phyloP scores from a whole-genome alignment of 345 rosid species.

The Eucalyptus erythrocorys region DNA sequence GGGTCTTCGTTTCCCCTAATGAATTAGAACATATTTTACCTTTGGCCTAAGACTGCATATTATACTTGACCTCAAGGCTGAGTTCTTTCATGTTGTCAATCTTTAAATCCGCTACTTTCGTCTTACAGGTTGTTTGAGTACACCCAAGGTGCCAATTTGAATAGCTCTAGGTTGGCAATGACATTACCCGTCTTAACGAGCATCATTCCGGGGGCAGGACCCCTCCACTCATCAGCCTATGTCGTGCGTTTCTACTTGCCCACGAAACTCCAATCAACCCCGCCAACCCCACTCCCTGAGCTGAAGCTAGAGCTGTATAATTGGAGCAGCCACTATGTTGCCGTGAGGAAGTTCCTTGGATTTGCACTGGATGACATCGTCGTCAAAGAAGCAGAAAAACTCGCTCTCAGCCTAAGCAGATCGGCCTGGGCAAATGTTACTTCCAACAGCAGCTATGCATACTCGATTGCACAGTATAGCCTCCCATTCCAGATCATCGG shows the following conservation, averaged over 20 bases:
- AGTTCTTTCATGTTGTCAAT: background rate
- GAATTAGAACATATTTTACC: background rate
- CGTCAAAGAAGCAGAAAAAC: conserved; percentile 33
- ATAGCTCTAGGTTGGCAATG: conserved; percentile 45
- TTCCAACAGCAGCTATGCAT: conserved; percentile 20
- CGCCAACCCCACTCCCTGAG: conserved; percentile 49
- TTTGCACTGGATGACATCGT: conserved; percentile 34
- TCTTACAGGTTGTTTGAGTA: conserved; percentile 47
- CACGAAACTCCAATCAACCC: conserved; percentile 33
- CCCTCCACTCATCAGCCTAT: conserved; percentile 44
- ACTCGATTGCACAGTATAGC: conserved; percentile 58
- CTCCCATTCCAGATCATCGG: conserved; percentile 44
- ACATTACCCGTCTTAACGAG: conserved; percentile 50
- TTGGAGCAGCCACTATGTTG: conserved; percentile 39
- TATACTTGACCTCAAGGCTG: background rate
- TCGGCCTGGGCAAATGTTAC: conserved; percentile 35
- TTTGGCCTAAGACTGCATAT: background rate
- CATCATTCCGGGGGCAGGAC: conserved; percentile 53
- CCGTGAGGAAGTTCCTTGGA: conserved; percentile 55
- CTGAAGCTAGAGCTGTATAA: conserved; percentile 25
- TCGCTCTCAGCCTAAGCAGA: conserved; percentile 43
- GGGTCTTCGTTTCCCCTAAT: background rate
- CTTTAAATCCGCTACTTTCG: background rate
- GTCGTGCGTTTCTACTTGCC: conserved; percentile 43
- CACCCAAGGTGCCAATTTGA: conserved; percentile 58